Percentiles rank a stretch among this genome's conserved stretches.
Evolutionary conservation across 805 yeast genomes (phyloP).

Genomic region (Groenewaldozyma tartarivorans): DNA sequence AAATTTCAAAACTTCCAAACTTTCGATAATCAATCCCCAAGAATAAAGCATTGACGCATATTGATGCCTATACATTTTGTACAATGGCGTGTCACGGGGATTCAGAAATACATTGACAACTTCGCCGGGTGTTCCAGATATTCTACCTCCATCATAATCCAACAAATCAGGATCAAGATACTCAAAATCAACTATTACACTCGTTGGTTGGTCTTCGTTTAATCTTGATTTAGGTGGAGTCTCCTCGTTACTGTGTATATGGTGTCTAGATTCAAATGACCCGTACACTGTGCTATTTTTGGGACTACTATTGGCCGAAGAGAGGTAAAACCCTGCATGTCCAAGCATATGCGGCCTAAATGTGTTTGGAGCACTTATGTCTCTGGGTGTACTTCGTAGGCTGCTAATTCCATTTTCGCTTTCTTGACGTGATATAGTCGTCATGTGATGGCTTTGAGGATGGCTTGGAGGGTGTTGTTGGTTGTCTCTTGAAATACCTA

Average conservation of each 20-base stretch:
- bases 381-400: not conserved
- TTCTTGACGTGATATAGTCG: not conserved
- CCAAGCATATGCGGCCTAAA: not conserved
- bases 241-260: not conserved
- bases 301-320: not conserved
- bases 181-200: slow-evolving; percentile 24
- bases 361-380: not conserved
- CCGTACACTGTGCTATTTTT: not conserved
- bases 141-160: not conserved
- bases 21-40: slow-evolving; percentile 78
- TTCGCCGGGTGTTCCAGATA: not conserved
- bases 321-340: not conserved
- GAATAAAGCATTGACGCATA: slow-evolving; percentile 68
- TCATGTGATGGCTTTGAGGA: not conserved
- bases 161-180: not conserved
- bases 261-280: not conserved
- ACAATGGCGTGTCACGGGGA: slow-evolving; percentile 29
- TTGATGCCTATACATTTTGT: slow-evolving; percentile 44
- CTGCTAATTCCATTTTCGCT: not conserved
- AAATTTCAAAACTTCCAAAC: slow-evolving; percentile 70
- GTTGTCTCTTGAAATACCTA: not conserved
- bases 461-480: not conserved
- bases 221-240: slow-evolving; percentile 4
- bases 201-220: too few relatives aligned
- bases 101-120: slow-evolving; percentile 32